phyloP scores from a whole-genome alignment of 2,329 filamentous ascomycete species.

The Xylaria sp. region DNA sequence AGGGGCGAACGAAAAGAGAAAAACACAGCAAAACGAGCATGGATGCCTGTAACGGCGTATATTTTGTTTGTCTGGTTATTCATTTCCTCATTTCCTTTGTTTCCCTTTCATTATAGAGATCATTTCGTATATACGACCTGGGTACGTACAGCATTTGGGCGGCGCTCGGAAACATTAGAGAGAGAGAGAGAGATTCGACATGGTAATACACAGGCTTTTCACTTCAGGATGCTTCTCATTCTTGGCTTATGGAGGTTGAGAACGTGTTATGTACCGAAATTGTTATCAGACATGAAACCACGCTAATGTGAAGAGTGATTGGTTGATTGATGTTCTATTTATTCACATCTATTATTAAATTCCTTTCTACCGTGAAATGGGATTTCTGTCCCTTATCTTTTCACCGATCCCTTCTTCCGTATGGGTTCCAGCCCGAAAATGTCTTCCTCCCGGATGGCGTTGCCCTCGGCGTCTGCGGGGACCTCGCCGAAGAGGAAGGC shows the following conservation, averaged over 20 bases:
- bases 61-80: background rate
- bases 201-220: constrained; percentile 23
- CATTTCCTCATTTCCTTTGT: background rate
- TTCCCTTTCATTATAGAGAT: constrained; percentile 26
- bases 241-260: background rate
- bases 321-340: constrained; percentile 3
- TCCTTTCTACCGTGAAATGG: background rate
- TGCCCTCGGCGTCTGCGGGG: constrained; percentile 52
- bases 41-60: constrained; percentile 1
- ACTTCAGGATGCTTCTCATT: background rate
- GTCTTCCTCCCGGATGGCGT: constrained; percentile 57
- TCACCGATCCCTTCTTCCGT: constrained; percentile 40
- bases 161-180: constrained; percentile 28
- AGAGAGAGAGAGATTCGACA: background rate
- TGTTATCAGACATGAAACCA: background rate
- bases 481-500: constrained; percentile 70
- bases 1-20: background rate
- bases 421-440: constrained; percentile 68
- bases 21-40: background rate
- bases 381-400: background rate
- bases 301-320: background rate
- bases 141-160: constrained; percentile 33
- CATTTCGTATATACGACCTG: constrained; percentile 26
- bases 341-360: background rate
- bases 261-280: background rate